Percentiles rank a stretch among this genome's conserved stretches.
Conservation (phyloP, 768 basidiomycete species). For the Termitomyces eurrhizus region DNA sequence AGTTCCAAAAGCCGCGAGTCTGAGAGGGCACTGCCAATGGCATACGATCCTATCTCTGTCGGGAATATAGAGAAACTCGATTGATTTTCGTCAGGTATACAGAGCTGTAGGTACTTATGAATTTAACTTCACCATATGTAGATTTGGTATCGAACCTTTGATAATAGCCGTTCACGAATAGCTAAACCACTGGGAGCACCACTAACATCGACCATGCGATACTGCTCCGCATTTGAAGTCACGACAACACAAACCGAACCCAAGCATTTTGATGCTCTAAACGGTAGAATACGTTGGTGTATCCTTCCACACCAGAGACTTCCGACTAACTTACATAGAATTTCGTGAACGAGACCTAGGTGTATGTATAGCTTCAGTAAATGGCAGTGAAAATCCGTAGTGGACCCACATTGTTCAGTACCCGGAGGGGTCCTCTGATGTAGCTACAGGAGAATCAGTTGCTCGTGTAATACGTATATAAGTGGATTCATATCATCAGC, state of each 20-base stretch:
- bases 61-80: constrained; percentile 40
- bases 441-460: constrained; percentile 5
- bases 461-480: constrained; percentile 14
- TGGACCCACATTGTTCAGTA: constrained; percentile 13
- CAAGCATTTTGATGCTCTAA: constrained; percentile 22
- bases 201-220: constrained; percentile 44
- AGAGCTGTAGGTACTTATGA: constrained; percentile 26
- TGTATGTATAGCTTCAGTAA: not conserved
- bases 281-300: not conserved
- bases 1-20: constrained; percentile 36
- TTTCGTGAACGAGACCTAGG: constrained; percentile 14
- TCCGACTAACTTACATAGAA: constrained; percentile 11
- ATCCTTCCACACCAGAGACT: not conserved
- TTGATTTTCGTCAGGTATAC: constrained; percentile 38
- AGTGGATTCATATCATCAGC: constrained; percentile 15
- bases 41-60: constrained; percentile 44
- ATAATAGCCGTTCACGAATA: constrained; percentile 41
- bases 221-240: constrained; percentile 47
- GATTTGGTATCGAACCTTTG: constrained; percentile 30
- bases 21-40: constrained; percentile 36
- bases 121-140: not conserved
- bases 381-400: not conserved
- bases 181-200: constrained; percentile 40
- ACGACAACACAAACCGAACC: constrained; percentile 41
- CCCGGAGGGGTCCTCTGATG: constrained; percentile 13